These are phyloP conservation scores for Cryptococcus hybrid DNA, from an alignment of 1,284 basidiomycete genomes.

Conservation along the genomic window DNA sequence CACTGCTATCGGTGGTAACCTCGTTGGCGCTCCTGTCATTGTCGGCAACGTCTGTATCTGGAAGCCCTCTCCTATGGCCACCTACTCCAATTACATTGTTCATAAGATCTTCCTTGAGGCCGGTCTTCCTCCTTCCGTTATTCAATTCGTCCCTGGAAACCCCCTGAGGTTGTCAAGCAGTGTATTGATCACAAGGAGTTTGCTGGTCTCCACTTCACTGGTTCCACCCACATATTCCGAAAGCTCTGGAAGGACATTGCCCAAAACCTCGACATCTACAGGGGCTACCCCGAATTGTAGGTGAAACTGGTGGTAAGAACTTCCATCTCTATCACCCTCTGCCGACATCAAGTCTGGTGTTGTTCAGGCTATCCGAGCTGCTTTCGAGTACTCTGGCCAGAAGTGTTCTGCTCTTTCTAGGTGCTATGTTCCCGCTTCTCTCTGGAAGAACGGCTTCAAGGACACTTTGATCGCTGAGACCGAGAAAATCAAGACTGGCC, in stretches of 20 bases:
- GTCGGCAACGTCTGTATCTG: conserved; percentile 95
- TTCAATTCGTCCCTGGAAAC: conserved; percentile 93
- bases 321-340: conserved; percentile 89
- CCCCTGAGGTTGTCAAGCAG: conserved; percentile 78
- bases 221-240: conserved; percentile 91
- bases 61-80: conserved; percentile 96
- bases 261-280: conserved; percentile 79
- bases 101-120: conserved; percentile 93
- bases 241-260: conserved; percentile 96
- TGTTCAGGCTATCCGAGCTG: conserved; percentile 80
- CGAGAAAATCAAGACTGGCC: conserved; percentile 80
- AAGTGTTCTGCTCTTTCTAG: conserved; percentile 96
- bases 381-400: conserved; percentile 98
- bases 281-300: conserved; percentile 88
- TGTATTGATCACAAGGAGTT: conserved; percentile 77
- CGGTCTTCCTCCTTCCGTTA: conserved; percentile 88
- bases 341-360: conserved; percentile 88
- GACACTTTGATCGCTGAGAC: conserved; percentile 71
- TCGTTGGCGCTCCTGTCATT: conserved; percentile 78
- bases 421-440: conserved; percentile 79
- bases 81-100: conserved; percentile 91
- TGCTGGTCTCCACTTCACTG: conserved; percentile 93
- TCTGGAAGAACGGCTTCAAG: conserved; percentile 88
- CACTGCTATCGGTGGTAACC: conserved; percentile 93
- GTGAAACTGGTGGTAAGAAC: conserved; percentile 96